These are phyloP conservation scores for Echites panduratus DNA, from an alignment of 257 asterid species.

Conservation along the genomic window DNA sequence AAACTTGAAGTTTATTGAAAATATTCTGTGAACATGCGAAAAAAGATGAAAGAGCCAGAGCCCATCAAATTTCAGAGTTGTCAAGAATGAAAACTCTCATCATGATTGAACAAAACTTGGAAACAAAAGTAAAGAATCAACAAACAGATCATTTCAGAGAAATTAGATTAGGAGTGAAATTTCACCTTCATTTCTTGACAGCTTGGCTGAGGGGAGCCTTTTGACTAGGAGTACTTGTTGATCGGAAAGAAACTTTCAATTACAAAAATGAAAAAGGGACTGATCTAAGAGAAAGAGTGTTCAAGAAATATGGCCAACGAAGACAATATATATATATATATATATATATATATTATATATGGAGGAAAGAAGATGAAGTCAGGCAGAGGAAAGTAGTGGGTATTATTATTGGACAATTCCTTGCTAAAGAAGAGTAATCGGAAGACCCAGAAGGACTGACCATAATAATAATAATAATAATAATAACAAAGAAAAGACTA, in stretches of 20 bases:
- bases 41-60: not conserved
- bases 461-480: no score
- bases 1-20: not conserved
- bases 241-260: not conserved
- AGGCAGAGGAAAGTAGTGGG: no score
- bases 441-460: no score
- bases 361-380: no score
- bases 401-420: no score
- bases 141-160: slow-evolving; percentile 1
- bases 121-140: not conserved
- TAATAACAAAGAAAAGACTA: no score
- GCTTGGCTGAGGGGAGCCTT: not conserved
- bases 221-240: slow-evolving; percentile 13
- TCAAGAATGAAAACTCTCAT: not conserved
- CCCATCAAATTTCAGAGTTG: not conserved
- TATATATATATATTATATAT: no score
- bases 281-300: not conserved
- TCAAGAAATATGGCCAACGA: not conserved
- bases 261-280: not conserved
- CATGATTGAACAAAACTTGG: not conserved
- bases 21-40: not conserved
- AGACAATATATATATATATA: not conserved
- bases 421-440: no score
- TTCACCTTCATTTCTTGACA: slow-evolving; percentile 15
- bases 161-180: slow-evolving; percentile 11